phyloP scores from a whole-genome alignment of 2,329 filamentous ascomycete species.

The Sclerotinia borealis region DNA sequence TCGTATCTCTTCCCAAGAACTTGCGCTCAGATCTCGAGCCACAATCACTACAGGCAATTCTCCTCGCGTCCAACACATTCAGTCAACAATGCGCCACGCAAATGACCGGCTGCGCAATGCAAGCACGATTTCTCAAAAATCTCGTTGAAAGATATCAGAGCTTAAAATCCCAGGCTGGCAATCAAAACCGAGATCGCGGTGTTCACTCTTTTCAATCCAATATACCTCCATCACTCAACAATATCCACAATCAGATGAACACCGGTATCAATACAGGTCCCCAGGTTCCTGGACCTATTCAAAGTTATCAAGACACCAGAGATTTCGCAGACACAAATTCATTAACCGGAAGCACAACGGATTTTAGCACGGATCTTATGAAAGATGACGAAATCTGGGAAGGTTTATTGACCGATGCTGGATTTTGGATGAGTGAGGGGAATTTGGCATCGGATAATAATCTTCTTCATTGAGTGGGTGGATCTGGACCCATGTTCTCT shows the following conservation, averaged over 20 bases:
- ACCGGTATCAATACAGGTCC: not conserved
- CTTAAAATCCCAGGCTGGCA: slow-evolving; percentile 3
- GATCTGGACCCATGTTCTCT: not conserved
- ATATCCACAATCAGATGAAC: not conserved
- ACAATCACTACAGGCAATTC: slow-evolving; percentile 15
- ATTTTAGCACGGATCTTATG: slow-evolving; percentile 13
- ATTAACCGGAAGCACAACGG: not conserved
- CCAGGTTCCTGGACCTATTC: not conserved
- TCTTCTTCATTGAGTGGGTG: not conserved
- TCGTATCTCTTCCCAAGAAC: not conserved
- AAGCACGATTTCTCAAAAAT: slow-evolving; percentile 31
- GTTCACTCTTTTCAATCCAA: not conserved
- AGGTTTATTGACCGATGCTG: slow-evolving; percentile 28
- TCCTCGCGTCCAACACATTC: slow-evolving; percentile 22
- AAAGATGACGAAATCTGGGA: slow-evolving; percentile 29
- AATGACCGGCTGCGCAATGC: slow-evolving; percentile 31
- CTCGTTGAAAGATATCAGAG: slow-evolving; percentile 21
- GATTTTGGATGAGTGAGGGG: slow-evolving; percentile 30
- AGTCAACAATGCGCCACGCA: slow-evolving; percentile 28
- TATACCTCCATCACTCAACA: no score
- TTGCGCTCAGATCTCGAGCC: slow-evolving; percentile 17
- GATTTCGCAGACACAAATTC: not conserved
- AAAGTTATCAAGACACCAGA: not conserved
- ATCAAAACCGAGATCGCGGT: not conserved
- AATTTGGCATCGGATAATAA: slow-evolving; percentile 15